These are phyloP conservation scores for Chrysophaeum taylorii DNA, from an alignment of 352 stramenopile species.

Conservation along the genomic window DNA sequence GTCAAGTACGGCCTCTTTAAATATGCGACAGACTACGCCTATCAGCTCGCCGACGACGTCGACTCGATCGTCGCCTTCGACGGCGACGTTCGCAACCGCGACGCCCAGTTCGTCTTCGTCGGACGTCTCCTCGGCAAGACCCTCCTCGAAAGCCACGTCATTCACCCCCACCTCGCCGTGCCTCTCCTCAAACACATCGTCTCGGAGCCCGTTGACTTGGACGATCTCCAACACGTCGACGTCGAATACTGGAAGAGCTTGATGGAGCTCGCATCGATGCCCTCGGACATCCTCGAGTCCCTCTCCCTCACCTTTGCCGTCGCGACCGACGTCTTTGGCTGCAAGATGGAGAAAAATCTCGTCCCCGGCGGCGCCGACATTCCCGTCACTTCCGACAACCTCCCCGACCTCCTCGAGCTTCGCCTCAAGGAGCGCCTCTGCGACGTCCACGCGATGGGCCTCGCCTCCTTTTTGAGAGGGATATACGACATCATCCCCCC, in stretches of 20 bases:
- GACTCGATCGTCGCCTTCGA: not conserved
- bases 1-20: constrained; percentile 68
- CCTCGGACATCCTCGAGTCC: not conserved
- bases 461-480: constrained; percentile 73
- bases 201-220: constrained; percentile 37
- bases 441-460: constrained; percentile 68
- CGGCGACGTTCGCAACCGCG: not conserved
- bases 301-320: not conserved
- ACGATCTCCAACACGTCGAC: not conserved
- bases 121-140: constrained; percentile 65
- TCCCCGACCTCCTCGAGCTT: not conserved
- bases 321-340: not conserved
- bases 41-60: constrained; percentile 44
- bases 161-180: constrained; percentile 52
- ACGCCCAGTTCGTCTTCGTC: constrained; percentile 29
- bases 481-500: constrained; percentile 77
- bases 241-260: not conserved
- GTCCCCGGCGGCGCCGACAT: not conserved
- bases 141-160: constrained; percentile 50
- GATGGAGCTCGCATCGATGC: not conserved
- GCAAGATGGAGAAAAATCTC: not conserved
- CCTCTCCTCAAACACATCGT: constrained; percentile 74
- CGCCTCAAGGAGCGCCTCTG: constrained; percentile 68
- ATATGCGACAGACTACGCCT: constrained; percentile 39
- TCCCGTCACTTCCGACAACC: not conserved